Evolutionary conservation across 2,329 filamentous ascomycete species (phyloP).

Genomic region (Laburnicola sp.): DNA sequence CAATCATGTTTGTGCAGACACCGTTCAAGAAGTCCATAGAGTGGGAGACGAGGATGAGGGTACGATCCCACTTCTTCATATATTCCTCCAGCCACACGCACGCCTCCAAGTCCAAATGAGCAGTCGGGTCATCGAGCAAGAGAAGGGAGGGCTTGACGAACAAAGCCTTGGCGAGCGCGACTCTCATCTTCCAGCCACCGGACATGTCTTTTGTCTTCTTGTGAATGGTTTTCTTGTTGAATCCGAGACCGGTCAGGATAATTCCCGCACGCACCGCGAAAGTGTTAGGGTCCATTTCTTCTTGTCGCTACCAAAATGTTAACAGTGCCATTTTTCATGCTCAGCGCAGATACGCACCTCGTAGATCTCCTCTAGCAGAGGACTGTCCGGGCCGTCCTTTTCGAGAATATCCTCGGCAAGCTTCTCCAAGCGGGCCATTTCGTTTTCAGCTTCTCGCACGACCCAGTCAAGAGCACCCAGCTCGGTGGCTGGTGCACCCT

Average conservation of each 20-base stretch:
- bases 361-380: conserved; percentile 89
- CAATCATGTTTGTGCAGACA: conserved; percentile 97
- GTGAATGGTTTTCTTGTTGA: conserved; percentile 96
- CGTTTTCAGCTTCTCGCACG: conserved; percentile 87
- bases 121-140: conserved; percentile 95
- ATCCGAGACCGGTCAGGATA: conserved; percentile 96
- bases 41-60: conserved; percentile 94
- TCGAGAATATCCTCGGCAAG: conserved; percentile 89
- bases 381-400: conserved; percentile 85
- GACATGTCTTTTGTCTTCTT: conserved; percentile 99
- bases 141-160: conserved; percentile 96
- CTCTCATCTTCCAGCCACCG: conserved; percentile 99
- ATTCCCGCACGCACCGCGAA: conserved; percentile 94
- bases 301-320: conserved; percentile 72
- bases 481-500: conserved; percentile 88
- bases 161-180: conserved; percentile 92
- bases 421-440: conserved; percentile 89
- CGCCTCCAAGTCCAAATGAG: conserved; percentile 98
- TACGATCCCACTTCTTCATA: conserved; percentile 99
- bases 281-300: conserved; percentile 97
- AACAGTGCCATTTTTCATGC: conserved; percentile 12
- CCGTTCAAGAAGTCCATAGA: conserved; percentile 99
- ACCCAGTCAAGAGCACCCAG: conserved; percentile 96
- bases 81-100: conserved; percentile 99
- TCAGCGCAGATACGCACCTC: conserved; percentile 65